Conservation (phyloP, 106 monocot genomes). For the Platanthera zijinensis region DNA sequence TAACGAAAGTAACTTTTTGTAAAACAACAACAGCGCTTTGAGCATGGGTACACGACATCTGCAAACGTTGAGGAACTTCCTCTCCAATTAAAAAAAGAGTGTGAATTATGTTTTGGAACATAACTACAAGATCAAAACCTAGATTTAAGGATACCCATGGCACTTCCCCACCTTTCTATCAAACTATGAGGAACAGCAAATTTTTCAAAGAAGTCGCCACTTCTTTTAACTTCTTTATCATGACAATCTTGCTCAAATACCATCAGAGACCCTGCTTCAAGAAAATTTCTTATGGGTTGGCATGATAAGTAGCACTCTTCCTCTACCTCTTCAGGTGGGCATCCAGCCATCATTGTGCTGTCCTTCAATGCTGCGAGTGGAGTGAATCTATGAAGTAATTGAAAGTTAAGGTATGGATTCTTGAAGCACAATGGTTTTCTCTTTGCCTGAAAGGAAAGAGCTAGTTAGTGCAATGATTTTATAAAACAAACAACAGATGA, state of each 20-base stretch:
- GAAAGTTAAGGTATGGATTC: conserved; percentile 34
- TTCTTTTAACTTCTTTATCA: conserved; percentile 22
- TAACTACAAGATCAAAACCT: not conserved
- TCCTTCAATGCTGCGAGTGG: conserved; percentile 5
- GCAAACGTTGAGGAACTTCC: conserved; percentile 15
- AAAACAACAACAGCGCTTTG: conserved; percentile 89
- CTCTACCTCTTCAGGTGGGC: conserved; percentile 1
- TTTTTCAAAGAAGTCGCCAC: not conserved
- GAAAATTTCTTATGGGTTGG: conserved; percentile 51
- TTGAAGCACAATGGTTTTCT: conserved; percentile 58
- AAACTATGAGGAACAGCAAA: conserved; percentile 55
- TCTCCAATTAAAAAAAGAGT: not conserved
- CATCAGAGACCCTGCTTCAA: conserved; percentile 20
- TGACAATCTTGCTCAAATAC: not conserved
- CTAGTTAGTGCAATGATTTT: not conserved
- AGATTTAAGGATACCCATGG: conserved; percentile 77
- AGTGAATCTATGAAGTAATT: conserved; percentile 33
- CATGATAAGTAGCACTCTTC: conserved; percentile 22
- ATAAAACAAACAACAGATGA: not conserved
- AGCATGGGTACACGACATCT: conserved; percentile 89
- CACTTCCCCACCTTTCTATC: conserved; percentile 94
- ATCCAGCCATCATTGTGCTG: not conserved
- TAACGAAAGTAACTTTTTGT: conserved; percentile 96
- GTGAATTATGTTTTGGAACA: not conserved
- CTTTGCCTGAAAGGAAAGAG: conserved; percentile 58